Evolutionary conservation across 345 rosid genomes (phyloP), one percentile per base, ranked within the genome.

Genomic region (Carallia brachiata): DNA sequence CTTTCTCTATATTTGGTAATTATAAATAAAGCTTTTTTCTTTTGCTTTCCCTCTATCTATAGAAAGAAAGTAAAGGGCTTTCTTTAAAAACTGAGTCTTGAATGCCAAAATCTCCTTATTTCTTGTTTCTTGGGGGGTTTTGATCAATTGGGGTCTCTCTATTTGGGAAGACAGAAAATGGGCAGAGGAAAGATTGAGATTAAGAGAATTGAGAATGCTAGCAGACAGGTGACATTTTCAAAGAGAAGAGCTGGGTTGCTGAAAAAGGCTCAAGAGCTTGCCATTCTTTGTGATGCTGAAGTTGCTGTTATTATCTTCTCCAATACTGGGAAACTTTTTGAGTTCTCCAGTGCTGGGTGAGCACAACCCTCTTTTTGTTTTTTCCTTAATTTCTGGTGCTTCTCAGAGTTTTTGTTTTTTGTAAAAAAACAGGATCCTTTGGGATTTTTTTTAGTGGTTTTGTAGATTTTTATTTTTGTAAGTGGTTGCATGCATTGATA

Each of bases 151-250:
- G 52, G 52, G 36, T 65, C 10, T 58, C 57, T 65, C 30, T 62
- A 48, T 36, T 53, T 6, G 6, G 60, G 60, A 23, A 7, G 67
- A 23, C 23, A 39, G 10, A 36, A 71, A 34, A 91, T 93, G 98
- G 97, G 97, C 68, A 86, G 97, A 72, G 98, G 96, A 10, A 94
- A 91, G 80, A 94, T 89, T 73, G 97, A 94, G 85, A 94, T 94
- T 30, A 94, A 86, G 84, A 93, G 84, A 82, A 93, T 93, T 60
- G 98, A 93, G 81, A 91, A 91, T 82, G 89, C 95, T 70, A 94
- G 90, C 81, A 91, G 98, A 73, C 97, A 94, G 82, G 97, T 94
- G 36, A 94, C 97, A 34, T 94, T 94, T 90, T 94, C 96, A 23
- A 93, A 93, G 81, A 86, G 98, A 70, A 88, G 97, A 77, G 74